Base-by-base conservation (phyloP, 345 rosid species). In the Boechera retrofracta region DNA sequence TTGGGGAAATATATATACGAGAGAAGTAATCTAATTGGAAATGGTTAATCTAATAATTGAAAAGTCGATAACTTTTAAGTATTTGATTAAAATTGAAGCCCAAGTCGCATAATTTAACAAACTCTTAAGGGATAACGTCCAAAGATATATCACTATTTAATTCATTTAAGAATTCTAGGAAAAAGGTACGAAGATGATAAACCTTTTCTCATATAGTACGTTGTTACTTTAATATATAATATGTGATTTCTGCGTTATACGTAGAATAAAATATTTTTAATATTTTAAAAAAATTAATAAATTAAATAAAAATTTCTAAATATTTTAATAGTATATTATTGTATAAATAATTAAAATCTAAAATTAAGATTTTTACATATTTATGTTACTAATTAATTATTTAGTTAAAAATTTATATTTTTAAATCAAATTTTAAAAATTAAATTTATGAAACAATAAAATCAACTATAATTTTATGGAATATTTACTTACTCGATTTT, bases 151-250 rank as follows among this genome's bases (percentile, higher is more conserved):
- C 31, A 53, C 38, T 62, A 24, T n/a, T 26, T 32, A 58, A 18
- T 44, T 31, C 10, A 32, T 16, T 28, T 16, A 56, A 12, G 26
- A 60, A 5, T 44, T 10, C 44, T 15, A 7, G 76, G 16, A 13
- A 35, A 48, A 60, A 60, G 48, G 28, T 59, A 59, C 4, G 36
- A 45, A 71, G 48, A 21, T 33, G 28, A 36, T 59, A 47, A 39
- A 39, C 7, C 26, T 18, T 28, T 63, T 62, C 54, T 51, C 6
- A 36, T 38, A 36, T 38, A 15, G 3, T 66, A 42, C 26, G 68
- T 44, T 48, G 6, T 32, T 66, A 11, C 57, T 16, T 66, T 48
- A 12, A 10, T 32, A 31, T 48, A 48, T 47, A 44, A 44, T 5
- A 48, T 21, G 21, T 0, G 1, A 21, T 21, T 21, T 21, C 24